These are phyloP conservation scores for Onygenales sp. DNA, from an alignment of 2,329 filamentous ascomycete species.

Conservation along the genomic window DNA sequence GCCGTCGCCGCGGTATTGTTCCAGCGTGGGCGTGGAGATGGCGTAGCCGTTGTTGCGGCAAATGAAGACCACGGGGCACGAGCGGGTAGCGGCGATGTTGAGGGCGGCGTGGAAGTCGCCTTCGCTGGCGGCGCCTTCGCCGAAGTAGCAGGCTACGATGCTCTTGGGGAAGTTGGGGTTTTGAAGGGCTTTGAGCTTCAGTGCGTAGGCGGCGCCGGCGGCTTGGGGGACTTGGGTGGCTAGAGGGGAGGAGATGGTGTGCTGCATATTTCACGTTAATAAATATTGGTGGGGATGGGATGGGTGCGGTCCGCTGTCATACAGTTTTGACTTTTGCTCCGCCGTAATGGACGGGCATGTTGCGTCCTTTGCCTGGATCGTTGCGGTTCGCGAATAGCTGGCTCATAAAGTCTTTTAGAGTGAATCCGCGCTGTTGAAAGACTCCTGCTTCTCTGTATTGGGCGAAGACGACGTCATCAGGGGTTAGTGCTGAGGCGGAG, in stretches of 20 bases:
- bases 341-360: slow-evolving; percentile 97
- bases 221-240: slow-evolving; percentile 88
- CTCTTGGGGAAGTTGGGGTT: slow-evolving; percentile 59
- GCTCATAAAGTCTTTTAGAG: slow-evolving; percentile 82
- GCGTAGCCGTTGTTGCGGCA: slow-evolving; percentile 91
- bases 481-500: slow-evolving; percentile 71
- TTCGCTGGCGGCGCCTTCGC: slow-evolving; percentile 81
- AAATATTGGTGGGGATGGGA: neutral
- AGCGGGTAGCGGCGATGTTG: slow-evolving; percentile 80
- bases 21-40: slow-evolving; percentile 78
- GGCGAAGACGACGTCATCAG: slow-evolving; percentile 81
- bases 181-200: slow-evolving; percentile 69
- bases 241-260: slow-evolving; percentile 76
- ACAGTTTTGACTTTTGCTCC: slow-evolving; percentile 76
- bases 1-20: slow-evolving; percentile 85
- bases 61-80: slow-evolving; percentile 81
- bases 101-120: slow-evolving; percentile 87
- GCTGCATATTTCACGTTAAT: slow-evolving; percentile 36
- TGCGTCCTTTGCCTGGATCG: slow-evolving; percentile 72
- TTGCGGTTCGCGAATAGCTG: slow-evolving; percentile 83
- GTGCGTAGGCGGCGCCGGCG: slow-evolving; percentile 73
- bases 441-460: slow-evolving; percentile 94
- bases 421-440: slow-evolving; percentile 81
- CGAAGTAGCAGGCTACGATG: slow-evolving; percentile 77
- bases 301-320: slow-evolving; percentile 21